phyloP scores from a whole-genome alignment of 768 basidiomycete species.

The Crucibulum laeve region DNA sequence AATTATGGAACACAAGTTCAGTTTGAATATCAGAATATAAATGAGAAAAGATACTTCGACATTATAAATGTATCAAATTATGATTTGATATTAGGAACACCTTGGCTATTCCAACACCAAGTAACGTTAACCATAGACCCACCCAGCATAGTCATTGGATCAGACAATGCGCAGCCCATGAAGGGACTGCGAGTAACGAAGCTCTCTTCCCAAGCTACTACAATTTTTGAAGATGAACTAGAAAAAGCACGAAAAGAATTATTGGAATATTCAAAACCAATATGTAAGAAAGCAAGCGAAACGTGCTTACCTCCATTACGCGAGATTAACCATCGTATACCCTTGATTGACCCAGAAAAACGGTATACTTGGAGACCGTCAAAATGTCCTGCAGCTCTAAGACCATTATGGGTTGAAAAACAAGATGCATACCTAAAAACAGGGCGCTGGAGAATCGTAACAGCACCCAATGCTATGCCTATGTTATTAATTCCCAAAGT shows the following conservation, averaged over 20 bases:
- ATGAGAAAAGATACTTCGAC: slow-evolving; percentile 25
- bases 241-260: slow-evolving; percentile 14
- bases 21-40: slow-evolving; percentile 29
- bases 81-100: slow-evolving; percentile 36
- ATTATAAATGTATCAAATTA: slow-evolving; percentile 36
- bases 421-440: slow-evolving; percentile 19
- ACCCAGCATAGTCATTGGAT: slow-evolving; percentile 19
- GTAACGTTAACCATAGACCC: slow-evolving; percentile 21
- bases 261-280: slow-evolving; percentile 13
- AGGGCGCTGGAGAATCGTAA: slow-evolving; percentile 23
- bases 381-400: slow-evolving; percentile 31
- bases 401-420: slow-evolving; percentile 24
- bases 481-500: slow-evolving; percentile 29
- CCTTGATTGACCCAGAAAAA: slow-evolving; percentile 28
- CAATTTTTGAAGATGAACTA: slow-evolving; percentile 9
- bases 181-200: slow-evolving; percentile 6
- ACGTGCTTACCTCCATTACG: slow-evolving; percentile 25
- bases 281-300: slow-evolving; percentile 16
- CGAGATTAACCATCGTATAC: slow-evolving; percentile 34
- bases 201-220: slow-evolving; percentile 8
- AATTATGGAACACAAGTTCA: slow-evolving; percentile 18
- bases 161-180: slow-evolving; percentile 11
- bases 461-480: slow-evolving; percentile 27
- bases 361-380: slow-evolving; percentile 27
- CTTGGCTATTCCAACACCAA: slow-evolving; percentile 29